phyloP scores from a whole-genome alignment of 1,284 basidiomycete genomes.

The Austroboletus niveus region DNA sequence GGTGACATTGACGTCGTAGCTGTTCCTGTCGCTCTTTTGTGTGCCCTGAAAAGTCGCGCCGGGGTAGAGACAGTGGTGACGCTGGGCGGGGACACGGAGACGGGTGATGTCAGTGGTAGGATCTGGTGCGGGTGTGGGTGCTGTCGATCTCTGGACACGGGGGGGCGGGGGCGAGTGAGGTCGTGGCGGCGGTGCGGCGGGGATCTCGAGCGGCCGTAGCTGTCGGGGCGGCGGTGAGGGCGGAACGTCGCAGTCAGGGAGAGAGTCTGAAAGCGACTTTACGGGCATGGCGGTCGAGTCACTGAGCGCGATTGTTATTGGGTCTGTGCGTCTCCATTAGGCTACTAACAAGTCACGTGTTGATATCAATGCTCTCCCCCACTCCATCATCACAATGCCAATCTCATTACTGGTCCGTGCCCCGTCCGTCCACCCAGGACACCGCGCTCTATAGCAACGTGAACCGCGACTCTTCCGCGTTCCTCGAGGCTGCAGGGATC shows the following conservation, averaged over 20 bases:
- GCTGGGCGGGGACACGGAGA: slow-evolving; percentile 68
- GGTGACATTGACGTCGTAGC: slow-evolving; percentile 82
- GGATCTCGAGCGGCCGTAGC: not conserved
- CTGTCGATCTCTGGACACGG: slow-evolving; percentile 6
- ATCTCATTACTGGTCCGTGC: slow-evolving; percentile 1
- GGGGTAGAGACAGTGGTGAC: slow-evolving; percentile 79
- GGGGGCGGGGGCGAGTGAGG: slow-evolving; percentile 2
- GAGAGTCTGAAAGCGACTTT: not conserved
- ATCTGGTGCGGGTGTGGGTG: slow-evolving; percentile 37
- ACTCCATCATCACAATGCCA: not conserved
- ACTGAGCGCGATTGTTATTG: not conserved
- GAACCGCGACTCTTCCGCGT: not conserved
- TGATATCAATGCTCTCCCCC: not conserved
- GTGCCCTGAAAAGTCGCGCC: slow-evolving; percentile 77
- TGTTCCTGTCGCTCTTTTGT: slow-evolving; percentile 81
- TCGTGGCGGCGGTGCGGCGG: slow-evolving; percentile 6
- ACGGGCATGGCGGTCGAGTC: not conserved
- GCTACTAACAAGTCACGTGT: not conserved
- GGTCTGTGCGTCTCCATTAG: not conserved
- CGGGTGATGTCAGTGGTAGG: slow-evolving; percentile 73
- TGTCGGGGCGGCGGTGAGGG: not conserved
- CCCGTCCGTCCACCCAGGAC: slow-evolving; percentile 1
- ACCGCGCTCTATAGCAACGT: not conserved
- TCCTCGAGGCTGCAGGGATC: slow-evolving; percentile 11
- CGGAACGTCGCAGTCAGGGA: not conserved